phyloP scores from a whole-genome alignment of 441 rosid genomes.

The Hura crepitans region DNA sequence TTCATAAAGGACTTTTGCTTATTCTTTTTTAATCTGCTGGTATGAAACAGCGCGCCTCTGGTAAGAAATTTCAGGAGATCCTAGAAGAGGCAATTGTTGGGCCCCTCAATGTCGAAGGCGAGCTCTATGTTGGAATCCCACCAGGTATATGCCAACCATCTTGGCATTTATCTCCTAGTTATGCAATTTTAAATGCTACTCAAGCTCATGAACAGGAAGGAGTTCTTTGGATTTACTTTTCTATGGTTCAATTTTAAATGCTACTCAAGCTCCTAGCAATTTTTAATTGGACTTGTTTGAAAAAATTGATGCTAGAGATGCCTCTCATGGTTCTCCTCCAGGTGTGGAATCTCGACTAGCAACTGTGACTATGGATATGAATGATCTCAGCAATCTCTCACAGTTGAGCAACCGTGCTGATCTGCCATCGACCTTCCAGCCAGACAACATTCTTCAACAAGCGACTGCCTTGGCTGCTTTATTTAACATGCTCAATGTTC shows the following conservation, averaged over 20 bases:
- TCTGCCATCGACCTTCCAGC: conserved; percentile 79
- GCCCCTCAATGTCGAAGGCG: conserved; percentile 82
- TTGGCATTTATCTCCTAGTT: conserved; percentile 22
- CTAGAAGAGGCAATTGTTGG: conserved; percentile 72
- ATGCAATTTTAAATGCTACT: conserved; percentile 1
- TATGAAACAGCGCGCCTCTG: conserved; percentile 69
- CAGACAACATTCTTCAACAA: conserved; percentile 35
- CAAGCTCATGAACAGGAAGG: not conserved
- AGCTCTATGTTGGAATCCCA: conserved; percentile 86
- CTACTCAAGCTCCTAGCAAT: not conserved
- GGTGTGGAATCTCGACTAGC: conserved; percentile 99
- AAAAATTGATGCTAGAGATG: not conserved
- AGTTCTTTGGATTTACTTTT: not conserved
- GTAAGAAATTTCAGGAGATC: conserved; percentile 88
- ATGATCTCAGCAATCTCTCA: conserved; percentile 51
- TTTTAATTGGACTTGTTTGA: not conserved
- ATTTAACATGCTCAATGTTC: conserved; percentile 72
- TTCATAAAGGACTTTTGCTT: not conserved
- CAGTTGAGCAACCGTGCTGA: conserved; percentile 39
- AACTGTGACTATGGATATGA: conserved; percentile 55
- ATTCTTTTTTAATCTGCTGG: conserved; percentile 19
- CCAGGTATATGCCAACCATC: conserved; percentile 48
- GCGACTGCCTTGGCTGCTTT: conserved; percentile 50
- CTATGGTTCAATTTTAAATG: not conserved
- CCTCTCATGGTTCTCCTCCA: conserved; percentile 28